These are phyloP conservation scores for Paradendryphiella salina DNA, from an alignment of 2,329 filamentous ascomycete genomes.

Conservation along the genomic window DNA sequence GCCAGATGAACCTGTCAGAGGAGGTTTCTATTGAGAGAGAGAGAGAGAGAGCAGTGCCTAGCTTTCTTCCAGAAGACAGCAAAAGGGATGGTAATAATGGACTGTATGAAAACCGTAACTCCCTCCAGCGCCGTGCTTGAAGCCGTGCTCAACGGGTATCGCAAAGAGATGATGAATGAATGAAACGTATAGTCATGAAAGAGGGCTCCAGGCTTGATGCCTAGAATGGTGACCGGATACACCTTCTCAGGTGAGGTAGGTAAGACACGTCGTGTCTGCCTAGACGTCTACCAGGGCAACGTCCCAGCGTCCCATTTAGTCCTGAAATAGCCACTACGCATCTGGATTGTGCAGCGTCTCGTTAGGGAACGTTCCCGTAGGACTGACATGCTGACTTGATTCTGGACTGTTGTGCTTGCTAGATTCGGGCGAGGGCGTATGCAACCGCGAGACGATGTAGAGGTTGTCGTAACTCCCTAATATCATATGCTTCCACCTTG, in stretches of 20 bases:
- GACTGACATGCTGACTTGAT: slow-evolving; percentile 45
- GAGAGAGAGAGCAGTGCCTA: background rate
- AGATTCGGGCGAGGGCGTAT: slow-evolving; percentile 37
- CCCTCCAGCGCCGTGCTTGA: slow-evolving; percentile 21
- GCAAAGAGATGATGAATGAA: slow-evolving; percentile 15
- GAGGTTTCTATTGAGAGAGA: background rate
- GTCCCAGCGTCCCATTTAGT: background rate
- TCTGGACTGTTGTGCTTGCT: slow-evolving; percentile 48
- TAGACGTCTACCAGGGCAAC: background rate
- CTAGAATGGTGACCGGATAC: background rate
- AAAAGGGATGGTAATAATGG: background rate
- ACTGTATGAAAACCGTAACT: background rate
- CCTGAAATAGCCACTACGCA: slow-evolving; percentile 5
- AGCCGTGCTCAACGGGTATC: slow-evolving; percentile 31
- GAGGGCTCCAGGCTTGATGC: background rate
- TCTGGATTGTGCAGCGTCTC: slow-evolving; percentile 29
- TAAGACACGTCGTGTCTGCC: background rate
- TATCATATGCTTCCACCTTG: slow-evolving; percentile 53
- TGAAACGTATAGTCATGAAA: slow-evolving; percentile 14
- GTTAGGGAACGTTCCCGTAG: slow-evolving; percentile 39
- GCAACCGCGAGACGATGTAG: slow-evolving; percentile 54
- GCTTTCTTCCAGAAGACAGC: background rate
- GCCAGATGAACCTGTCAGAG: background rate
- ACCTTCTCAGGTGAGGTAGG: background rate
- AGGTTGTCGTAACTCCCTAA: slow-evolving; percentile 53